phyloP scores from a whole-genome alignment of 78 protist species.

The Dictyostelium capitatum region DNA sequence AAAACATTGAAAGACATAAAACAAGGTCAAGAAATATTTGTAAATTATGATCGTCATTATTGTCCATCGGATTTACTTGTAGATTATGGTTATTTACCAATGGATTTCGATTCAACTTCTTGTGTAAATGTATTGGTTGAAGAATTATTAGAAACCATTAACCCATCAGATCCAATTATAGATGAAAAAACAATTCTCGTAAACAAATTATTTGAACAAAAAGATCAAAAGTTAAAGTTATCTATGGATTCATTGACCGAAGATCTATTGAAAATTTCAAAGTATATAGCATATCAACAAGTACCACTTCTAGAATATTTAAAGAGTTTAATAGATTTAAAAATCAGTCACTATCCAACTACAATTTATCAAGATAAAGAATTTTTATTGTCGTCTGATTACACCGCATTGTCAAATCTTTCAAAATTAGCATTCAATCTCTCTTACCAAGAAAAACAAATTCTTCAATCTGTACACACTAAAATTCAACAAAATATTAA shows the following conservation, averaged over 20 bases:
- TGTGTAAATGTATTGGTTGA: conserved; percentile 67
- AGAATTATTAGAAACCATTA: conserved; percentile 43
- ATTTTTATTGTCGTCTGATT: not conserved
- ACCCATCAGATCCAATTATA: conserved; percentile 40
- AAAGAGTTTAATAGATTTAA: conserved; percentile 16
- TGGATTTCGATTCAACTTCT: not conserved
- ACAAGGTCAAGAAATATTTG: conserved; percentile 41
- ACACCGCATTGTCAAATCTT: not conserved
- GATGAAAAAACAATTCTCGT: conserved; percentile 29
- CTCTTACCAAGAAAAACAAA: conserved; percentile 39
- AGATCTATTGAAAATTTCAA: conserved; percentile 57
- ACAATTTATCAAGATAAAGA: conserved; percentile 20
- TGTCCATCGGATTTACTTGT: conserved; percentile 41
- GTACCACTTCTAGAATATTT: conserved; percentile 17
- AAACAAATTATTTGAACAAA: conserved; percentile 8
- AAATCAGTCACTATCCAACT: conserved; percentile 29
- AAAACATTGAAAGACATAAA: not conserved
- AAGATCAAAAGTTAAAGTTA: conserved; percentile 29
- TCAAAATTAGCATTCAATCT: conserved; percentile 29
- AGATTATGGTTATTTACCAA: conserved; percentile 44
- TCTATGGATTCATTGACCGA: conserved; percentile 66
- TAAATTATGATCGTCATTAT: conserved; percentile 55
- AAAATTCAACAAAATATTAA: conserved; percentile 24
- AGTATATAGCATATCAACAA: conserved; percentile 47
- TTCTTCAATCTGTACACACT: not conserved